Conservation (phyloP, 176 grass and related monocot genomes). For the Chrysopogon serrulatus region DNA sequence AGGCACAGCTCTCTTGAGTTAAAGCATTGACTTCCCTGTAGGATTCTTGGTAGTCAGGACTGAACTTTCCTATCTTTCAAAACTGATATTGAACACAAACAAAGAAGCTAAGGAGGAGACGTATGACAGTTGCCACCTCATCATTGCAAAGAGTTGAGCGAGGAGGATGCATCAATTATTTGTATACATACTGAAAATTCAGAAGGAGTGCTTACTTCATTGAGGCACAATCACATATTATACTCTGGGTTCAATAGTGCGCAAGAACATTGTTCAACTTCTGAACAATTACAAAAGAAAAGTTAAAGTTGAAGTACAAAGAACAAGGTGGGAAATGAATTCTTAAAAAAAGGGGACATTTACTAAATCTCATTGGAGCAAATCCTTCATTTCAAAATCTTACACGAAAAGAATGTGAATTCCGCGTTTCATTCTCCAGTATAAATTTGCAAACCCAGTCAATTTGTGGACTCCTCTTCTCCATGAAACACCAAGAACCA, state of each 20-base stretch:
- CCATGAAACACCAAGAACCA: conserved; percentile 10
- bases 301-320: neutral
- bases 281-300: neutral
- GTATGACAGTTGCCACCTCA: neutral
- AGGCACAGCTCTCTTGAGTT: neutral
- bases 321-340: neutral
- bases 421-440: neutral
- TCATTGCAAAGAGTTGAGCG: neutral
- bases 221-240: neutral
- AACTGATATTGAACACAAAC: neutral
- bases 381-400: conserved; percentile 1
- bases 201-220: neutral
- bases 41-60: neutral
- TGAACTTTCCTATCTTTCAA: neutral
- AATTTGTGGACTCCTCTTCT: neutral
- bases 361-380: neutral
- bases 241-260: neutral
- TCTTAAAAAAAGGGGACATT: neutral
- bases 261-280: conserved; percentile 8
- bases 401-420: conserved; percentile 13
- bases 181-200: neutral
- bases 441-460: neutral
- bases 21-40: neutral
- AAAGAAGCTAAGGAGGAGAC: neutral
- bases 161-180: neutral